Evolutionary conservation across 345 rosid genomes (phyloP).

Genomic region (Aethionema arabicum): DNA sequence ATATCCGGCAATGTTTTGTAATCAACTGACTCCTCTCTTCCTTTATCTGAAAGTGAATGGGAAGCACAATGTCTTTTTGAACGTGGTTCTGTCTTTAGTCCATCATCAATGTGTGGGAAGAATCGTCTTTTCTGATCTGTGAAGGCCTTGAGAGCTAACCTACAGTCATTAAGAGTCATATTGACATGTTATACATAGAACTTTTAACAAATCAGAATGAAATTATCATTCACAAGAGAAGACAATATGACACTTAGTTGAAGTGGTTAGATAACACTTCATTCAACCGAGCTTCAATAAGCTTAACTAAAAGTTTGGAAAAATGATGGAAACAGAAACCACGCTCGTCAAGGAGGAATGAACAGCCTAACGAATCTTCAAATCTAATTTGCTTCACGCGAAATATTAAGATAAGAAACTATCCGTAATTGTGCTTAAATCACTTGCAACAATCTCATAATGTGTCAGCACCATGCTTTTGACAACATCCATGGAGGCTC

Average conservation of each 20-base stretch:
- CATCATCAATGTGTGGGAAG: conserved; percentile 82
- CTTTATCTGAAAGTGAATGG: conserved; percentile 35
- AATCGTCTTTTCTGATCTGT: conserved; percentile 86
- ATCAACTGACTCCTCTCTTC: conserved; percentile 47
- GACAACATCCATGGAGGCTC: neutral
- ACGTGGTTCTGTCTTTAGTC: conserved; percentile 42
- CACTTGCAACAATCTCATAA: conserved; percentile 4
- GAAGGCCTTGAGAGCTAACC: conserved; percentile 95
- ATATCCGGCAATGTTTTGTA: conserved; percentile 67
- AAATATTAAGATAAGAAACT: neutral
- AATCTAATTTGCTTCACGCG: neutral
- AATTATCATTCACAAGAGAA: neutral
- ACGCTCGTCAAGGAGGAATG: conserved; percentile 1
- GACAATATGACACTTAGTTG: neutral
- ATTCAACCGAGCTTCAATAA: neutral
- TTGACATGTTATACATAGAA: conserved; percentile 6
- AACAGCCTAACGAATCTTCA: conserved; percentile 3
- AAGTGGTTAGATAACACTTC: conserved; percentile 5
- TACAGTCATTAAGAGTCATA: conserved; percentile 31
- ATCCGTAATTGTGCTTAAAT: neutral
- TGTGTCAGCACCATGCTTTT: neutral
- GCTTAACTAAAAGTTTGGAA: neutral
- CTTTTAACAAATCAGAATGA: neutral
- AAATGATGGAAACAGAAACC: too few relatives aligned
- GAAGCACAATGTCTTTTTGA: conserved; percentile 52